Evolutionary conservation across 2,329 filamentous ascomycete species (phyloP).

Genomic region (Aaosphaeria arxii): DNA sequence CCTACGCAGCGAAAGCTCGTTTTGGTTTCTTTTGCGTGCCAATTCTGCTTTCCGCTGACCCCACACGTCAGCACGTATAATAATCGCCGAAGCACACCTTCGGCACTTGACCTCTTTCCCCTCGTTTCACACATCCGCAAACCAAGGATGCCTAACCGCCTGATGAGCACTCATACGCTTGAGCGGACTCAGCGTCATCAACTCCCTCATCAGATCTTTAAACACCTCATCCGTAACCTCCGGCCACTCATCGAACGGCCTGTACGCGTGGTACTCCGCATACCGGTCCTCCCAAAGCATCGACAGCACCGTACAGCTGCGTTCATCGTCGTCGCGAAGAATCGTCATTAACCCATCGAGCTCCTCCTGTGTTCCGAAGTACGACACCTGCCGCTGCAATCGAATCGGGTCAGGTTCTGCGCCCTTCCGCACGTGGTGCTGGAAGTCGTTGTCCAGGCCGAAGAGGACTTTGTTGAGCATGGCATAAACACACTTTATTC

Average conservation of each 20-base stretch:
- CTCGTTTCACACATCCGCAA: not conserved
- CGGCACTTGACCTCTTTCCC: no score
- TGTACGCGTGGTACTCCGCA: conserved; percentile 28
- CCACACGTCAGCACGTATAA: no score
- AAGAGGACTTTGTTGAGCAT: conserved; percentile 21
- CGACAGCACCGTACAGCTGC: conserved; percentile 24
- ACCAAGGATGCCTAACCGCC: conserved; percentile 68
- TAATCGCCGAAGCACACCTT: no score
- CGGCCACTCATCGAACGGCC: conserved; percentile 30
- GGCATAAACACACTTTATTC: conserved; percentile 22
- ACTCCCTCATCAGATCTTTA: conserved; percentile 57
- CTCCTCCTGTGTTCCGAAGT: conserved; percentile 23
- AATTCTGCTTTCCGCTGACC: no score
- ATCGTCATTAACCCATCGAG: conserved; percentile 30
- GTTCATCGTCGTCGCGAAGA: conserved; percentile 27
- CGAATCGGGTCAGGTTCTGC: conserved; percentile 20
- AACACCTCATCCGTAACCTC: conserved; percentile 45
- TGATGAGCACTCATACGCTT: conserved; percentile 81
- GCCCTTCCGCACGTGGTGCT: conserved; percentile 14
- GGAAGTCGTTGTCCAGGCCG: conserved; percentile 22
- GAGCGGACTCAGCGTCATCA: conserved; percentile 86
- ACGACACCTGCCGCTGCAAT: conserved; percentile 28
- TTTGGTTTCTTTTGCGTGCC: no score
- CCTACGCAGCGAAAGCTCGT: no score
- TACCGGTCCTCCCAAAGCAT: conserved; percentile 33